Conservation (phyloP, 345 rosid species). For the Gossypium herbaceum region DNA sequence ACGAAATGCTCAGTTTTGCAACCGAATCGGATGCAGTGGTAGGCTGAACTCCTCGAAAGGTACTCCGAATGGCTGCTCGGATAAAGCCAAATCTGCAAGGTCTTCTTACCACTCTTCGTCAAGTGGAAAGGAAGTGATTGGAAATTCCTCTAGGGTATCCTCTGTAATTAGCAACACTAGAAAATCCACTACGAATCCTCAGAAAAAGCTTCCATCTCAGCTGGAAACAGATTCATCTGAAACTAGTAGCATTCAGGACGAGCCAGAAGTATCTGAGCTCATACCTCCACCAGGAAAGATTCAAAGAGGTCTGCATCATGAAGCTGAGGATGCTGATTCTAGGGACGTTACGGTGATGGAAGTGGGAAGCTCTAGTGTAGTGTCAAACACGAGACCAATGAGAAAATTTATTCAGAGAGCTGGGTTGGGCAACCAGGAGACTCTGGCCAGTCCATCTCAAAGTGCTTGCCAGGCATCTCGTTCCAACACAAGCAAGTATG, state of each 20-base stretch:
- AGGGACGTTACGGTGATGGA: slow-evolving; percentile 27
- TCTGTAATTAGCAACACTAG: slow-evolving; percentile 34
- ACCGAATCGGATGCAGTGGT: slow-evolving; percentile 58
- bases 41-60: slow-evolving; percentile 49
- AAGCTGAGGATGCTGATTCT: slow-evolving; percentile 29
- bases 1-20: slow-evolving; percentile 54
- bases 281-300: slow-evolving; percentile 37
- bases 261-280: slow-evolving; percentile 40
- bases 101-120: slow-evolving; percentile 42
- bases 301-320: slow-evolving; percentile 30
- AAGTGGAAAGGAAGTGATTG: slow-evolving; percentile 59
- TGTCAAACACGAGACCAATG: slow-evolving; percentile 43
- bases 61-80: slow-evolving; percentile 43
- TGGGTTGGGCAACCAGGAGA: slow-evolving; percentile 39
- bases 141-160: slow-evolving; percentile 59
- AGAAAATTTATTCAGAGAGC: slow-evolving; percentile 44
- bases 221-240: slow-evolving; percentile 67
- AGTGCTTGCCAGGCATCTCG: slow-evolving; percentile 38
- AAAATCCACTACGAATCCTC: slow-evolving; percentile 36
- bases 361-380: slow-evolving; percentile 46
- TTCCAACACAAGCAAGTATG: slow-evolving; percentile 36
- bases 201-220: slow-evolving; percentile 42
- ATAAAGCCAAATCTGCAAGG: slow-evolving; percentile 53
- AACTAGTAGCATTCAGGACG: slow-evolving; percentile 53
- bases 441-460: slow-evolving; percentile 33